Evolutionary conservation across 2,329 filamentous ascomycete species (phyloP).

Genomic region (Colletotrichum acutatum): DNA sequence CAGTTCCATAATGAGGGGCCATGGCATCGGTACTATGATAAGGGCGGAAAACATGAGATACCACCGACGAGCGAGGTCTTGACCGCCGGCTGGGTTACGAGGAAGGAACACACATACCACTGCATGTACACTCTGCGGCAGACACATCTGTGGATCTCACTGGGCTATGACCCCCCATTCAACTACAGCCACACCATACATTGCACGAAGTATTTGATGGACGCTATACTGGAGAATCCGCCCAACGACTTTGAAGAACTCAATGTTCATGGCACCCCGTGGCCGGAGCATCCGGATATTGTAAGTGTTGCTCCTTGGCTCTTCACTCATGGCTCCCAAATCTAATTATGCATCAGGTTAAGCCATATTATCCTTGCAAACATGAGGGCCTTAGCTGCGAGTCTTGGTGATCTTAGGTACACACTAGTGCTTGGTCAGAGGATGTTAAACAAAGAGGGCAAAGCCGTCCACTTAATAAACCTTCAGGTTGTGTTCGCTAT

Average conservation of each 20-base stretch:
- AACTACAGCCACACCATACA: constrained; percentile 22
- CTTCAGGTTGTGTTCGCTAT: too few species aligned
- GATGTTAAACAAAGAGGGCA: too few species aligned
- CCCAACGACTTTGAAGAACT: constrained; percentile 19
- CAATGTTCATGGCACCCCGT: constrained; percentile 16
- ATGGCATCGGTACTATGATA: constrained; percentile 24
- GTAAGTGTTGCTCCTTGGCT: background rate
- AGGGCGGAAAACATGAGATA: constrained; percentile 24
- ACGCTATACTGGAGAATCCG: constrained; percentile 23
- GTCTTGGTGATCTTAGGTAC: constrained; percentile 2
- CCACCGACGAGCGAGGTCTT: constrained; percentile 20
- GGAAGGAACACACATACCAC: constrained; percentile 24
- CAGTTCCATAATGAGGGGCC: constrained; percentile 11
- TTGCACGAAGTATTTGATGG: constrained; percentile 24
- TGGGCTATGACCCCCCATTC: constrained; percentile 23
- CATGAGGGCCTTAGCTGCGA: constrained; percentile 25
- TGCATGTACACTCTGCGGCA: constrained; percentile 24
- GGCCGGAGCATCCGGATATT: constrained; percentile 26
- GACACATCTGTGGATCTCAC: constrained; percentile 12
- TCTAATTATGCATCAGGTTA: background rate
- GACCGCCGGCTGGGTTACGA: constrained; percentile 5
- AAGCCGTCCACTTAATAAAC: too few species aligned
- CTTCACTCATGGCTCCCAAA: too few species aligned
- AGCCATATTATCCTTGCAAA: constrained; percentile 28
- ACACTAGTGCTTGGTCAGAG: too few species aligned